These are phyloP conservation scores for Halteria grandinella DNA, from an alignment of 73 alveolate species.

Conservation along the genomic window DNA sequence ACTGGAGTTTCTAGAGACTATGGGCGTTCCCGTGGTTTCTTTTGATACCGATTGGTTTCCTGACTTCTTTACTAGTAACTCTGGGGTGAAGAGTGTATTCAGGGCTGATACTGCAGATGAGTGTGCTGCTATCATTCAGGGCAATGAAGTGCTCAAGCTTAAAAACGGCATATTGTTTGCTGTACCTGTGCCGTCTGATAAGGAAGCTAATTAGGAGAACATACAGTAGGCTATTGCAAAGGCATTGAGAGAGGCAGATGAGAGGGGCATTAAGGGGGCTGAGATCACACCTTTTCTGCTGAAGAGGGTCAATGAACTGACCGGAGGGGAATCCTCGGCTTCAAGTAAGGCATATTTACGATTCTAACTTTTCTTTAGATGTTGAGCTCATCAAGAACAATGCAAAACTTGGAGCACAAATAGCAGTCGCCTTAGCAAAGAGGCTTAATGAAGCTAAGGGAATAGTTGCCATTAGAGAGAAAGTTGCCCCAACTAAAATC, in stretches of 20 bases:
- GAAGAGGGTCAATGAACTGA: slow-evolving; percentile 90
- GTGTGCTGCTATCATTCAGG: slow-evolving; percentile 80
- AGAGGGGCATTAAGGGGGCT: slow-evolving; percentile 71
- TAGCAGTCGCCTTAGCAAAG: slow-evolving; percentile 75
- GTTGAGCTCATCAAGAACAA: slow-evolving; percentile 85
- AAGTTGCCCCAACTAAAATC: no score
- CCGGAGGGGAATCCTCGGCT: slow-evolving; percentile 87
- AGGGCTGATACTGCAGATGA: slow-evolving; percentile 76
- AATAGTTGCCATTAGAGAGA: no score
- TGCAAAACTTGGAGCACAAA: slow-evolving; percentile 89
- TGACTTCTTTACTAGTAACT: slow-evolving; percentile 83
- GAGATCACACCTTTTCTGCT: slow-evolving; percentile 94
- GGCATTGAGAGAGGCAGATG: slow-evolving; percentile 82
- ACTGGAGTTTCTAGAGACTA: slow-evolving; percentile 62
- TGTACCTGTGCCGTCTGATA: slow-evolving; percentile 91
- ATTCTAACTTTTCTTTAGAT: slow-evolving; percentile 19
- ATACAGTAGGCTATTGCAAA: slow-evolving; percentile 78
- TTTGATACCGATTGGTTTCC: slow-evolving; percentile 83
- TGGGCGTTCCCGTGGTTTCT: slow-evolving; percentile 78
- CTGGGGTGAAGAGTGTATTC: slow-evolving; percentile 62
- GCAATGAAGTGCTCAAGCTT: slow-evolving; percentile 68
- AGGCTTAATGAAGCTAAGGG: slow-evolving; percentile 27
- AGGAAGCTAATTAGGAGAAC: slow-evolving; percentile 70
- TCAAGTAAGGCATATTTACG: slow-evolving; percentile 47
- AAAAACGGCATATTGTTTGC: slow-evolving; percentile 85